A percentile compares a stretch with the other conserved stretches of the same genome.
These are phyloP conservation scores for Mortierella sp. DNA, from an alignment of 371 early-diverging fungal species.

Conservation along the genomic window DNA sequence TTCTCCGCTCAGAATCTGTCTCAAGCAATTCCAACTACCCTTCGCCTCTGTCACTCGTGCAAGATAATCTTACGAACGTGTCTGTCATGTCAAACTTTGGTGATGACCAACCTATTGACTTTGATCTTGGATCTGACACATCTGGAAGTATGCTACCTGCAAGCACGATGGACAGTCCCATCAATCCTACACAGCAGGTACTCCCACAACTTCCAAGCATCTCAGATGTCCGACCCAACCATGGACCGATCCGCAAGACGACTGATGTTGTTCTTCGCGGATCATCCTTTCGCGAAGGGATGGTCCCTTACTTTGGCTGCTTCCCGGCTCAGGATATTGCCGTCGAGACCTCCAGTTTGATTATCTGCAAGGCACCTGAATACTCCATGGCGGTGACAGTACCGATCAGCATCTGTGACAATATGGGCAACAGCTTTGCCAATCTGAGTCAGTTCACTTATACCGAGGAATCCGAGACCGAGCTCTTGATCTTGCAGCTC, in stretches of 20 bases:
- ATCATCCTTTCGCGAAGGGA: conserved; percentile 39
- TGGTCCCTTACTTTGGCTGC: conserved; percentile 52
- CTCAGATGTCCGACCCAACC: conserved; percentile 32
- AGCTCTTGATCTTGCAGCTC: conserved; percentile 44
- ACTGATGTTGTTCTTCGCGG: conserved; percentile 43
- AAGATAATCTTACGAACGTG: conserved; percentile 9
- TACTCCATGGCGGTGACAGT: conserved; percentile 43
- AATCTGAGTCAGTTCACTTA: conserved; percentile 47
- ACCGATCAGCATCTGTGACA: conserved; percentile 31
- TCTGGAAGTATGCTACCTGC: background rate
- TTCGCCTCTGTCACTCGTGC: conserved; percentile 30
- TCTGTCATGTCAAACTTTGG: conserved; percentile 28
- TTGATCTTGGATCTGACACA: conserved; percentile 13
- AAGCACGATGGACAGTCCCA: background rate
- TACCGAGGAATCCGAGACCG: conserved; percentile 48
- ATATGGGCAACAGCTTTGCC: conserved; percentile 17
- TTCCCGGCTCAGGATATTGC: conserved; percentile 42
- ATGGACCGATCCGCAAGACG: conserved; percentile 43
- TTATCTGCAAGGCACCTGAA: conserved; percentile 45
- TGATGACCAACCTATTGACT: conserved; percentile 27
- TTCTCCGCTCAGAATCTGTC: conserved; percentile 25
- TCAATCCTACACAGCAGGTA: background rate
- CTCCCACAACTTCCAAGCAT: conserved; percentile 26
- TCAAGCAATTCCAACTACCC: conserved; percentile 24
- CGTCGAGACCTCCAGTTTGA: conserved; percentile 31